Conservation (phyloP, 345 rosid genomes). For the Aquilaria malaccensis region DNA sequence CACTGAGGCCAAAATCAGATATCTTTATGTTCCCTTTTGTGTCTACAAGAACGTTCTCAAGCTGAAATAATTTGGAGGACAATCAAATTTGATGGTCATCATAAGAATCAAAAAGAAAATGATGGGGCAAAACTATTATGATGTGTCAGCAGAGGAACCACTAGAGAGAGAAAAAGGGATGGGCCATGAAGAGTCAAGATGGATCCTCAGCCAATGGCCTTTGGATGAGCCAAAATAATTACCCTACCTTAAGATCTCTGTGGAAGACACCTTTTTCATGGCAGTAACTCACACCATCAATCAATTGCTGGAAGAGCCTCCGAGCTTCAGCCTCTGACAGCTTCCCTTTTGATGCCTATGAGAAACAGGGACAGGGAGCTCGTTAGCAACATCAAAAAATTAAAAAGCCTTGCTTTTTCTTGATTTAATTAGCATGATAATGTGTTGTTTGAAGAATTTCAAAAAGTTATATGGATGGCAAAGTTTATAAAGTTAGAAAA, state of each 20-base stretch:
- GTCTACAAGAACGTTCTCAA: conserved; percentile 79
- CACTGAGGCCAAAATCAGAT: conserved; percentile 87
- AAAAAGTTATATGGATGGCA: too few relatives aligned
- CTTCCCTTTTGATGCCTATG: conserved; percentile 66
- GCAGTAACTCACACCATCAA: conserved; percentile 80
- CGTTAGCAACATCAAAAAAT: neutral
- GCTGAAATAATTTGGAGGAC: conserved; percentile 28
- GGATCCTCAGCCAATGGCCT: too few relatives aligned
- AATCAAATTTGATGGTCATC: too few relatives aligned
- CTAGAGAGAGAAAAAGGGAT: neutral
- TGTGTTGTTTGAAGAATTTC: too few relatives aligned
- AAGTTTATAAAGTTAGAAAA: too few relatives aligned
- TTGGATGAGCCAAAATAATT: too few relatives aligned
- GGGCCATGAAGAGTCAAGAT: neutral
- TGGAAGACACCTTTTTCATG: conserved; percentile 79
- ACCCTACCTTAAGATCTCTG: conserved; percentile 79
- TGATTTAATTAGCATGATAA: too few relatives aligned
- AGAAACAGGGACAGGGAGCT: neutral
- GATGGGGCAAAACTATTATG: too few relatives aligned
- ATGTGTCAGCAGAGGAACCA: too few relatives aligned
- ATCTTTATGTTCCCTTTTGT: conserved; percentile 66
- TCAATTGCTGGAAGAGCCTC: conserved; percentile 80
- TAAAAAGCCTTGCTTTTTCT: too few relatives aligned
- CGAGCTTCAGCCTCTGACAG: conserved; percentile 62
- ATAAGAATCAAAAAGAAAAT: neutral